These are phyloP conservation scores for Colletotrichum sublineola DNA, from an alignment of 2,329 filamentous ascomycete species.

Conservation along the genomic window DNA sequence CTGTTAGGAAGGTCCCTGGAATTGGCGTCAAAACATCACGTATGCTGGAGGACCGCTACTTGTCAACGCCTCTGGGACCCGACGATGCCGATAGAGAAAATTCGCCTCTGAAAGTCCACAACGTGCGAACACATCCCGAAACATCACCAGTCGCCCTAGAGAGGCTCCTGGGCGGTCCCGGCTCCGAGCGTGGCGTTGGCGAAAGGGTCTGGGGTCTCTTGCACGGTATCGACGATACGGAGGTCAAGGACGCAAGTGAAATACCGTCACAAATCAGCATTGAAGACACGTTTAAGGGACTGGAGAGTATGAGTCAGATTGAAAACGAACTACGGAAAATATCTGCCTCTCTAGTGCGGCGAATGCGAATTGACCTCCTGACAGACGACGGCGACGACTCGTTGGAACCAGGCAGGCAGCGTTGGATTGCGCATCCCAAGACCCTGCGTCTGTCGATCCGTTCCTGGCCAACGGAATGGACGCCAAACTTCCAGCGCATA, in stretches of 20 bases:
- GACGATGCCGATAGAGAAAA: constrained; percentile 35
- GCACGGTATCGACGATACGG: constrained; percentile 82
- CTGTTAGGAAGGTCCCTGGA: constrained; percentile 85
- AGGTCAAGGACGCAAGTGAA: constrained; percentile 78
- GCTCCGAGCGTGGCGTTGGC: constrained; percentile 79
- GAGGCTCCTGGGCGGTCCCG: constrained; percentile 76
- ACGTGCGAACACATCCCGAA: constrained; percentile 72
- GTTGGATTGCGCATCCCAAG: constrained; percentile 85
- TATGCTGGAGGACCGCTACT: constrained; percentile 54
- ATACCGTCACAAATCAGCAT: constrained; percentile 92
- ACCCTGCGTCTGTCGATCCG: constrained; percentile 86
- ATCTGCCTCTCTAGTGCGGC: constrained; percentile 76
- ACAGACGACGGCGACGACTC: constrained; percentile 62
- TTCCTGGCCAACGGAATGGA: constrained; percentile 63
- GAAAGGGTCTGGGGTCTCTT: constrained; percentile 81
- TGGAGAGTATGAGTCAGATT: constrained; percentile 75
- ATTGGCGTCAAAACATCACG: constrained; percentile 83
- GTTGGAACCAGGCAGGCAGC: constrained; percentile 50
- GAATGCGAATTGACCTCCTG: constrained; percentile 84
- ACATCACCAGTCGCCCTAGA: constrained; percentile 77
- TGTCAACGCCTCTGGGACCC: constrained; percentile 21
- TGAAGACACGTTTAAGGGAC: constrained; percentile 87
- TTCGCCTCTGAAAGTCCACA: constrained; percentile 69
- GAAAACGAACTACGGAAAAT: constrained; percentile 77
- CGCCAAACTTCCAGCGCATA: constrained; percentile 74